Evolutionary conservation across 495 filamentous ascomycete genomes (phyloP), one percentile per base, ranked within the genome.

Genomic region (Aspergillus cavernicola): DNA sequence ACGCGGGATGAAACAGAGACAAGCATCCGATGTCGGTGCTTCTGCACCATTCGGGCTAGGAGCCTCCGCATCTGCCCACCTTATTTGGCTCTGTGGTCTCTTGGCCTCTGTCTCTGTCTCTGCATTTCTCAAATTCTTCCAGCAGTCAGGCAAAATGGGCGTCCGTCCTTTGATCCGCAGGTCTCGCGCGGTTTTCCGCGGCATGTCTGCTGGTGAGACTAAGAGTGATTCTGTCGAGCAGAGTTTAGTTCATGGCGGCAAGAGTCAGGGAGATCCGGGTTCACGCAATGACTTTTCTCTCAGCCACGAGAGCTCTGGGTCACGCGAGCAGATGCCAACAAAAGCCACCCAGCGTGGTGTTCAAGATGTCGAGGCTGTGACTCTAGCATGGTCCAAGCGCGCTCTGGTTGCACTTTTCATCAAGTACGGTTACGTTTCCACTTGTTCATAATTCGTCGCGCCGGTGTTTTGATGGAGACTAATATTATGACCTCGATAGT

Each of bases 341-440:
- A 13, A 6, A 2, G 8, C 24, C 15, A n/a, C 24, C 24, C 48
- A 56, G 33, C 35, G 28, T 33, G 53, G 53, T 46, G 53, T 56
- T 38, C 38, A 47, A 23, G 40, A 50, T 5, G 33, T 41, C 6
- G 55, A 58, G 36, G 55, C 55, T 10, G 39, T 58, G 26, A 62
- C 66, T 4, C 31, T 53, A 19, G 45, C 50, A 10, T 68, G 66
- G 66, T 59, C 58, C 15, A 64, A 46, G 35, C 48, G 35, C 10
- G 48, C 61, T 7, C 53, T 68, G 10, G 45, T 63, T 33, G 48
- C 55, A 11, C 59, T 60, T n/a, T 68, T 64, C 52, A 36, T 64
- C 28, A 59, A 61, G 60, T 64, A 40, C 32, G 54, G 36, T 11
- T 7, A 32, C 12, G 8, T 42, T 23, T 28, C 6, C 32, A 6